Evolutionary conservation across 495 filamentous ascomycete species (phyloP).

Genomic region (Penicillium flavigenum): DNA sequence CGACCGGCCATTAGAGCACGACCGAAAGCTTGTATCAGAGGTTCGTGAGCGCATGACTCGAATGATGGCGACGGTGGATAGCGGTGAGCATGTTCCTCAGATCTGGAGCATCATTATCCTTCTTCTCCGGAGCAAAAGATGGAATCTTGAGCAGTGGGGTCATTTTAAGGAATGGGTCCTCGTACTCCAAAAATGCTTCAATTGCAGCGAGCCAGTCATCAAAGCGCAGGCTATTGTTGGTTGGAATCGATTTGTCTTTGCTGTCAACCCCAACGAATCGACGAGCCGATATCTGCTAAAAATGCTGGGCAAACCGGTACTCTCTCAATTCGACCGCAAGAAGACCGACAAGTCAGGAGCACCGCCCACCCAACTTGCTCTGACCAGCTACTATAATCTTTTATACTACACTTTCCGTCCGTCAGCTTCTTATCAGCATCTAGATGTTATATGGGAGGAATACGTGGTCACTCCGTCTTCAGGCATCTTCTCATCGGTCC

Average conservation of each 20-base stretch:
- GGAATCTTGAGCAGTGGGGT: constrained; percentile 68
- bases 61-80: constrained; percentile 68
- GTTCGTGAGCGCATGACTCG: constrained; percentile 63
- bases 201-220: constrained; percentile 67
- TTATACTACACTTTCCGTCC: constrained; percentile 86
- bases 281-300: constrained; percentile 58
- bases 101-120: constrained; percentile 84
- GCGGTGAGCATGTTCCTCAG: constrained; percentile 68
- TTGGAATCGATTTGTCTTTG: constrained; percentile 81
- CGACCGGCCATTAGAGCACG: constrained; percentile 53
- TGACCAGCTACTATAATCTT: constrained; percentile 72
- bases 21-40: constrained; percentile 60
- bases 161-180: constrained; percentile 68
- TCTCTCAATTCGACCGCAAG: constrained; percentile 66
- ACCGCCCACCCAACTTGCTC: constrained; percentile 56
- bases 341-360: constrained; percentile 55
- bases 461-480: constrained; percentile 57
- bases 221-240: constrained; percentile 75
- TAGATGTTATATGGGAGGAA: constrained; percentile 78
- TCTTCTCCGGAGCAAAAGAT: constrained; percentile 62
- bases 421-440: constrained; percentile 53
- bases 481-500: constrained; percentile 32
- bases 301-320: constrained; percentile 68
- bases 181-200: constrained; percentile 81
- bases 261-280: constrained; percentile 58